phyloP scores from a whole-genome alignment of 495 filamentous ascomycete genomes.

The Parathielavia hyrcaniae region DNA sequence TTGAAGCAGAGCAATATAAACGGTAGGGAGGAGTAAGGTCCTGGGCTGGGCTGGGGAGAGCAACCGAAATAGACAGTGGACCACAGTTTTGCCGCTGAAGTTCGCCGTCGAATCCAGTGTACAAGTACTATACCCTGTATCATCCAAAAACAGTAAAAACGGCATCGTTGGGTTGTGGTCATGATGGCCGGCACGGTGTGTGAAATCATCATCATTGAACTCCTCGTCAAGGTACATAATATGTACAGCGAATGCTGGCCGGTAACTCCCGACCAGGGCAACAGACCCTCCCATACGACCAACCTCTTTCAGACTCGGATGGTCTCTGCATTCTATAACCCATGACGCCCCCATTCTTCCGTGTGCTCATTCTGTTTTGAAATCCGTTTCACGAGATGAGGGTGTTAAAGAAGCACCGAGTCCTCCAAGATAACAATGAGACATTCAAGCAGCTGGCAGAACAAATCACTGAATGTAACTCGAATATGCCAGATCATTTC shows the following conservation, averaged over 20 bases:
- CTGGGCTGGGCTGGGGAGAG: background rate
- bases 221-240: conserved; percentile 1
- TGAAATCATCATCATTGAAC: background rate
- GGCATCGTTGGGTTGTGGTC: background rate
- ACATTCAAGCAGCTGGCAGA: background rate
- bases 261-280: background rate
- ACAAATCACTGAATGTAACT: conserved; percentile 10
- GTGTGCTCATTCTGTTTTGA: no score
- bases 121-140: conserved; percentile 18
- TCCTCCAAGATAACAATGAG: background rate
- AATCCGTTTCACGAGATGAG: background rate
- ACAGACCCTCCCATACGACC: background rate
- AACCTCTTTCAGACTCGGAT: background rate
- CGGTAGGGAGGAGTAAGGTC: background rate
- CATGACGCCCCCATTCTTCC: background rate
- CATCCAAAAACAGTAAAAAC: background rate
- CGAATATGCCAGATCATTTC: conserved; percentile 43
- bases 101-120: no score
- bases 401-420: background rate
- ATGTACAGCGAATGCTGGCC: conserved; percentile 5
- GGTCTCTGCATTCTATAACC: background rate
- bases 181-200: no score
- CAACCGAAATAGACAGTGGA: background rate
- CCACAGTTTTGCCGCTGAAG: background rate
- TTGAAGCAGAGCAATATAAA: conserved; percentile 10